Evolutionary conservation across 225 moss, liverwort and hornwort species (phyloP), one percentile per base, ranked within the genome.

Genomic region (Asterella californica): DNA sequence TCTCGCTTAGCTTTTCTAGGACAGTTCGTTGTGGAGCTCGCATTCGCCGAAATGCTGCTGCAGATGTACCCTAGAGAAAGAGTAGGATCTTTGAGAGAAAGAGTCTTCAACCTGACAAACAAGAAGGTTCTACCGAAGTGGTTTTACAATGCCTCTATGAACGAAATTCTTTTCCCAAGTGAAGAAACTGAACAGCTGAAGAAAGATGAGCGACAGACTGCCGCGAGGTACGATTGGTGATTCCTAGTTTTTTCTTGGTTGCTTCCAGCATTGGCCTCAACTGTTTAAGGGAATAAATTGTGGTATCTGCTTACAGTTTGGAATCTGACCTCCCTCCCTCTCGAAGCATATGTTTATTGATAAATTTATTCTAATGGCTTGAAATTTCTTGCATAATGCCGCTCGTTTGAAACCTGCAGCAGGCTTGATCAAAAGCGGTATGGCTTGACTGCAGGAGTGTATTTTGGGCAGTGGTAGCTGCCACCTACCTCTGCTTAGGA

Each of bases 31-130:
- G 82, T 95, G 22, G 99, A 95, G 75, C 90, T 92, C 24, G 93
- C 90, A 0, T 84, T 99, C 78, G 48, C 89, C 47, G 99, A 99
- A 90, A 71, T 99, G 33, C 14, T 94, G 79, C 77, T 99, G 75
- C 93, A 95, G 81, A 92, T 99, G 91, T 95, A 84, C 85, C 99
- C 99, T 2, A 79, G 88, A 14, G 99, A 99, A 76, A 76, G 86
- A 47, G 87, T 82, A 10, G 99, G 99, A 27, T 62, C 81, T 55
- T 78, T 93, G 52, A 88, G 99, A 62, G 99, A 99, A 61, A 90
- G 99, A 34, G 92, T 80, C 29, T 95, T 92, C 53, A 90, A 84
- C 70, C 70, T 99, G 27, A 91, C 93, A 30, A 95, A 84, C 48
- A 95, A 91, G 81, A 92, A 86, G 79, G 79, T 83, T 14, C 75